Evolutionary conservation across 2,329 filamentous ascomycete genomes (phyloP), one percentile per base, ranked within the genome.

Genomic region (Cercospora citrullina): DNA sequence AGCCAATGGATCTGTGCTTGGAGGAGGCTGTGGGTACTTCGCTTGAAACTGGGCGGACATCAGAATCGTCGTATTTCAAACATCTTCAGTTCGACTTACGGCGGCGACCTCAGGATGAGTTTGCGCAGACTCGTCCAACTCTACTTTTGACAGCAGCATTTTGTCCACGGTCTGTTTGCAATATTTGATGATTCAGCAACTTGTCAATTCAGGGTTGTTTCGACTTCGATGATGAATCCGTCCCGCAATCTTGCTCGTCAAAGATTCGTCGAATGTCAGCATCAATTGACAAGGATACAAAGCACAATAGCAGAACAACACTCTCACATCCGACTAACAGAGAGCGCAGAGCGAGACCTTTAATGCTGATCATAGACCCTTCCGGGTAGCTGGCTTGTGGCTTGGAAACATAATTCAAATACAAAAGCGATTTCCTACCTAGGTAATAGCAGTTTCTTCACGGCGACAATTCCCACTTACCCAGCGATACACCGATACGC

Each of bases 61-160:
- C 62, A 65, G 62, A 31, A 55, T 23, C 7, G 3, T 23, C 31
- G 21, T 16, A 12, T 10, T 42, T 6, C 45, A 4, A 14, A 39
- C 14, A 39, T 21, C 30, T 39, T 58, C 14, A 21, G 23, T 23
- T 33, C 26, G 55, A 59, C 63, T 10, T 61, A 68, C 69, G 48
- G 67, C 71, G 12, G 58, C 62, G 3, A 72, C 67, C 39, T 71
- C 69, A 4, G 69, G 71, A 63, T 72, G 61, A 39, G 67, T 64
- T 23, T 65, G 63, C 5, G 69, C 48, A 16, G 64, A 69, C 10
- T 59, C 51, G 12, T 58, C 62, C n/a, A 71, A 48, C 33, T 72
- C 67, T 62, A 66, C 63, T 18, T 28, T 30, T 7, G 64, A 64
- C 16, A 72, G 16, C 55, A 72, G 60, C 69, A 72, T 71, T 3